A percentile compares a stretch with the other conserved stretches of the same genome.
phyloP scores from a whole-genome alignment of 1,284 basidiomycete genomes.

The Singerocomus inundabilis region DNA sequence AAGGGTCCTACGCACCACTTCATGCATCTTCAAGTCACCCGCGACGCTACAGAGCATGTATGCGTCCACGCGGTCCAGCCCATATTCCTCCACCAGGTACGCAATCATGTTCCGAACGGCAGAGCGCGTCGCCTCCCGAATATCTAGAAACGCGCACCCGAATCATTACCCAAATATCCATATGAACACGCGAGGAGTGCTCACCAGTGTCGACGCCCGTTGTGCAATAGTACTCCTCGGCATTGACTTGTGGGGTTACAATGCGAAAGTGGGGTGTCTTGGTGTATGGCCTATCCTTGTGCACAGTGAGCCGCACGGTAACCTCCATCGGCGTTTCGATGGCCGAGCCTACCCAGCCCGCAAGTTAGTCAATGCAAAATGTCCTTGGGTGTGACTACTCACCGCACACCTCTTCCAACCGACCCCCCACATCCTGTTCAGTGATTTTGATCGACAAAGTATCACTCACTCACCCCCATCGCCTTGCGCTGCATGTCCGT shows the following conservation, averaged over 20 bases:
- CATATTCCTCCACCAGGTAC: slow-evolving; percentile 44
- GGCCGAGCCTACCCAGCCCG: slow-evolving; percentile 45
- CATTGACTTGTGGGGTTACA: slow-evolving; percentile 14
- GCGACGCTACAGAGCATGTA: slow-evolving; percentile 65
- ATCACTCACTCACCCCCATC: slow-evolving; percentile 48
- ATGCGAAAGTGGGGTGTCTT: slow-evolving; percentile 57
- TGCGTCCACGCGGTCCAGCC: slow-evolving; percentile 43
- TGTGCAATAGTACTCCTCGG: slow-evolving; percentile 53
- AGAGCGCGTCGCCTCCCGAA: slow-evolving; percentile 51
- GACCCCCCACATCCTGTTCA: slow-evolving; percentile 1
- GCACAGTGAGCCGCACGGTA: slow-evolving; percentile 52
- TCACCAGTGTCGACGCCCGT: slow-evolving; percentile 52
- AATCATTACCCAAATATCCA: not conserved
- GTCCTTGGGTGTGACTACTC: slow-evolving; percentile 17
- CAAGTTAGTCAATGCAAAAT: not conserved
- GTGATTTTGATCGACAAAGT: not conserved
- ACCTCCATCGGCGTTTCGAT: slow-evolving; percentile 62
- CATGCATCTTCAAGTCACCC: slow-evolving; percentile 58
- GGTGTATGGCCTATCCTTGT: slow-evolving; percentile 55
- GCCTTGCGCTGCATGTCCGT: slow-evolving; percentile 64
- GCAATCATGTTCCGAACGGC: slow-evolving; percentile 59
- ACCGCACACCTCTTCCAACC: slow-evolving; percentile 50
- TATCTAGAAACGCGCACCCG: slow-evolving; percentile 33
- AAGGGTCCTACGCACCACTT: slow-evolving; percentile 47
- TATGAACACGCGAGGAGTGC: not conserved